Evolutionary conservation across 306 rosid genomes (phyloP), one percentile per base, ranked within the genome.

Genomic region (Cicer judaicum): DNA sequence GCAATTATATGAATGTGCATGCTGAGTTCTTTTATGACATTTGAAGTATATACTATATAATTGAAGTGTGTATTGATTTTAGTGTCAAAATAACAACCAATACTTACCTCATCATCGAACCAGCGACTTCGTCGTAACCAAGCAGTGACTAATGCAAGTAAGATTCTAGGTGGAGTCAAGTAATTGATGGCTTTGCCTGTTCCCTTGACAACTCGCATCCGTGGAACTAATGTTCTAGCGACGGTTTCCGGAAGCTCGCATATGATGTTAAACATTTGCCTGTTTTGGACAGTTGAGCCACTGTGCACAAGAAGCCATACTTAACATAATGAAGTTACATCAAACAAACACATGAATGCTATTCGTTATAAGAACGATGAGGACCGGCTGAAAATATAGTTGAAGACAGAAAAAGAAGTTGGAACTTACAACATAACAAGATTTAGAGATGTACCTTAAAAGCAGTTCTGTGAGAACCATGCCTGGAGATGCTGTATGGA

Each of bases 211-310:
- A 91, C 97, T 44, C 97, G 86, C 96, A 91, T 94, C 67, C 96
- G 85, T 40, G 98, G 98, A 80, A 91, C 98, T 72, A 91, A 65
- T 55, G 95, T 91, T 88, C 98, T 88, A 12, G 98, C 98, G 52
- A 94, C 98, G 4, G 97, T 94, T 83, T 94, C 96, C 1, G 98
- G 98, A 49, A 86, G 96, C 87, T 94, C 98, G 9, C 98, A 91
- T 54, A 94, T 94, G 80, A 91, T 88, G 81, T 91, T 91, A 71
- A 91, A 94, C 95, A 90, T 87, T 69, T 87, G 83, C 77, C 87
- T 94, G 71, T 94, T 94, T 75, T 89, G 84, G 52, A 91, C 85
- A 14, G 91, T 88, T 7, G 98, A 90, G 50, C 98, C 98, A 82
- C 98, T 91, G 90, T 15, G 44, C 80, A 81, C 14, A 50, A 13